phyloP scores from a whole-genome alignment of 805 yeast genomes.

The Candida maris region DNA sequence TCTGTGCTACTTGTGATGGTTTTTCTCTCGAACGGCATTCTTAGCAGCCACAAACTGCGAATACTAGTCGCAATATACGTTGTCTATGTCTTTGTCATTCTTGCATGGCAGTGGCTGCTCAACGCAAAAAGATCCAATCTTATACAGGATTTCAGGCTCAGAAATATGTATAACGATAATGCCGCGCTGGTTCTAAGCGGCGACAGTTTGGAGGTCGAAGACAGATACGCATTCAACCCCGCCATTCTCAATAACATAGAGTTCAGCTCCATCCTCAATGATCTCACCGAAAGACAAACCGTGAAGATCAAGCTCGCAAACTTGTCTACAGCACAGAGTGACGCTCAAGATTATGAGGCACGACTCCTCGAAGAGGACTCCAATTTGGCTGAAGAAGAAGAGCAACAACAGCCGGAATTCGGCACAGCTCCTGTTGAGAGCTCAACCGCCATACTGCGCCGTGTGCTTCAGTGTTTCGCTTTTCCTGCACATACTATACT shows the following conservation, averaged over 20 bases:
- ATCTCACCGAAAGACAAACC: constrained; percentile 21
- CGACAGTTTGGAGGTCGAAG: constrained; percentile 26
- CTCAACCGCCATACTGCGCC: constrained; percentile 6
- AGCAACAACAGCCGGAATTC: constrained; percentile 4
- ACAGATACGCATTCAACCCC: constrained; percentile 29
- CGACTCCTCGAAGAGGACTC: constrained; percentile 11
- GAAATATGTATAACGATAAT: constrained; percentile 29
- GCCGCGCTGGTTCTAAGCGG: constrained; percentile 17
- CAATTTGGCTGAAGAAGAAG: constrained; percentile 13
- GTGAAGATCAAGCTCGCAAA: constrained; percentile 13
- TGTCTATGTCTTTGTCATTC: constrained; percentile 52
- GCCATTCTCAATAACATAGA: constrained; percentile 26
- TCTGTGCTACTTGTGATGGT: constrained; percentile 47
- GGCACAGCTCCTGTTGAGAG: constrained; percentile 4
- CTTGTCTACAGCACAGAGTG: constrained; percentile 13
- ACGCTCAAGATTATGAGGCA: constrained; percentile 21
- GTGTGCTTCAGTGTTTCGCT: constrained; percentile 3
- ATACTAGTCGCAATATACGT: constrained; percentile 55
- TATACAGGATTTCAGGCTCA: constrained; percentile 20
- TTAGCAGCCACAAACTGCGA: constrained; percentile 53
- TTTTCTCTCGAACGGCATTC: constrained; percentile 48
- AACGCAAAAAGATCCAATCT: constrained; percentile 14
- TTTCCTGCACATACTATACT: constrained; percentile 21
- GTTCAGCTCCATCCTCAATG: constrained; percentile 25
- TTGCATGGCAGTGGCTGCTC: constrained; percentile 38